These are phyloP conservation scores for Eutypella sp. DNA, from an alignment of 2,329 filamentous ascomycete species.

Conservation along the genomic window DNA sequence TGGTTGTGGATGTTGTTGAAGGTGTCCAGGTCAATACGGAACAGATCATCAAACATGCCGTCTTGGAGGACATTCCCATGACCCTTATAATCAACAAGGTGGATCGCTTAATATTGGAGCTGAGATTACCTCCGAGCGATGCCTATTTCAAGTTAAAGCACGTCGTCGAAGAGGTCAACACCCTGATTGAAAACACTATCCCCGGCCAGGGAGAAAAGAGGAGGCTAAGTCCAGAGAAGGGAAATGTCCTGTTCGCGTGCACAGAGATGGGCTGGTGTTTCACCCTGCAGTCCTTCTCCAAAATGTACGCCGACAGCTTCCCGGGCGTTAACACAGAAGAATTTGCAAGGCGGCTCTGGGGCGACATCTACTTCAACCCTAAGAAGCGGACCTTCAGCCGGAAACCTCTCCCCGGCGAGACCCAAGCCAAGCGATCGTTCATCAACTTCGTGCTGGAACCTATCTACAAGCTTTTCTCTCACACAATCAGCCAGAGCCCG, in stretches of 20 bases:
- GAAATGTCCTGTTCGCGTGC: conserved; percentile 96
- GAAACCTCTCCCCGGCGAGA: conserved; percentile 65
- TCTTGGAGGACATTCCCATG: conserved; percentile 82
- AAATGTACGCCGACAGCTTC: conserved; percentile 91
- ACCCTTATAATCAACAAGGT: conserved; percentile 95
- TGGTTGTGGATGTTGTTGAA: conserved; percentile 94
- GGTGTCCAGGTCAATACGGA: conserved; percentile 99
- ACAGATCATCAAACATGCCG: conserved; percentile 93
- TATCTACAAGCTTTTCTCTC: conserved; percentile 95
- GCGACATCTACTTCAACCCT: conserved; percentile 94
- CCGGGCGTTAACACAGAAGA: conserved; percentile 75
- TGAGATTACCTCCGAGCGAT: conserved; percentile 89
- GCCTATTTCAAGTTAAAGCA: conserved; percentile 99
- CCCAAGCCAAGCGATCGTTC: conserved; percentile 77
- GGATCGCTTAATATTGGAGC: conserved; percentile 88
- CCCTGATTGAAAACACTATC: conserved; percentile 80
- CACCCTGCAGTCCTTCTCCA: conserved; percentile 86
- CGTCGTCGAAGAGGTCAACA: conserved; percentile 98
- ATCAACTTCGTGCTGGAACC: conserved; percentile 93
- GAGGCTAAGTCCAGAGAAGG: conserved; percentile 89
- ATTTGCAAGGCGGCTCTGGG: conserved; percentile 85
- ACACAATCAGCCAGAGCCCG: conserved; percentile 87
- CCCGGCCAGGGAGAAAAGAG: conserved; percentile 74
- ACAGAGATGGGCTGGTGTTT: conserved; percentile 96
- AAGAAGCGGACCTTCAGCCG: conserved; percentile 85